Evolutionary conservation across 1,284 basidiomycete genomes (phyloP).

Genomic region (Somion occarium): DNA sequence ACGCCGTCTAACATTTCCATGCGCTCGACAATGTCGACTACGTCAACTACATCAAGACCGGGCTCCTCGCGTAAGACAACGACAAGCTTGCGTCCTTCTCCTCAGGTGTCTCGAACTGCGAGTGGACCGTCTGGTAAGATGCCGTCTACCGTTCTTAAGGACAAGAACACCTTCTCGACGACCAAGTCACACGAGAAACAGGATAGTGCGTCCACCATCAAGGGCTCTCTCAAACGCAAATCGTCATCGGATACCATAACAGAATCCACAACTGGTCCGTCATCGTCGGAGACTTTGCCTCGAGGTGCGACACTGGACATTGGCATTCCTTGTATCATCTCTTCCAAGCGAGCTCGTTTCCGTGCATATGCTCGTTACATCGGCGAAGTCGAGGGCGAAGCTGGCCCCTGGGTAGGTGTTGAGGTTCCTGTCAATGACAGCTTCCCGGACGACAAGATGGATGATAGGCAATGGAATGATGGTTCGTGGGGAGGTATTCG

Average conservation of each 20-base stretch:
- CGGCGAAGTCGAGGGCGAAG: constrained; percentile 75
- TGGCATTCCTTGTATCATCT: constrained; percentile 90
- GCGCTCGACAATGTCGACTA: constrained; percentile 28
- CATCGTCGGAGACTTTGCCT: constrained; percentile 21
- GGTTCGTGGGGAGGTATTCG: constrained; percentile 74
- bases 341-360: constrained; percentile 77
- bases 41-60: constrained; percentile 26
- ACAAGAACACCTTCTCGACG: constrained; percentile 19
- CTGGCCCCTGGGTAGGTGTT: constrained; percentile 87
- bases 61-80: constrained; percentile 16
- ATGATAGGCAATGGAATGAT: constrained; percentile 74
- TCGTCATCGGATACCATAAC: constrained; percentile 35
- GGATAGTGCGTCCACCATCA: constrained; percentile 24
- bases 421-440: constrained; percentile 72
- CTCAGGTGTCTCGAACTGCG: constrained; percentile 2
- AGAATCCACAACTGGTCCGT: constrained; percentile 13
- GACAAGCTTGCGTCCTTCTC: constrained; percentile 8
- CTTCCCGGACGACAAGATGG: constrained; percentile 48
- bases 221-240: constrained; percentile 29
- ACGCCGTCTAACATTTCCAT: constrained; percentile 27
- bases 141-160: constrained; percentile 16
- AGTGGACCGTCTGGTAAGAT: background rate
- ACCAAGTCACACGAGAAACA: constrained; percentile 27
- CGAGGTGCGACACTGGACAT: constrained; percentile 76
- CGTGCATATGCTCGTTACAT: constrained; percentile 86